These are phyloP conservation scores for Paracorniculantispora psalliotae DNA, from an alignment of 2,329 filamentous ascomycete species.

Conservation along the genomic window DNA sequence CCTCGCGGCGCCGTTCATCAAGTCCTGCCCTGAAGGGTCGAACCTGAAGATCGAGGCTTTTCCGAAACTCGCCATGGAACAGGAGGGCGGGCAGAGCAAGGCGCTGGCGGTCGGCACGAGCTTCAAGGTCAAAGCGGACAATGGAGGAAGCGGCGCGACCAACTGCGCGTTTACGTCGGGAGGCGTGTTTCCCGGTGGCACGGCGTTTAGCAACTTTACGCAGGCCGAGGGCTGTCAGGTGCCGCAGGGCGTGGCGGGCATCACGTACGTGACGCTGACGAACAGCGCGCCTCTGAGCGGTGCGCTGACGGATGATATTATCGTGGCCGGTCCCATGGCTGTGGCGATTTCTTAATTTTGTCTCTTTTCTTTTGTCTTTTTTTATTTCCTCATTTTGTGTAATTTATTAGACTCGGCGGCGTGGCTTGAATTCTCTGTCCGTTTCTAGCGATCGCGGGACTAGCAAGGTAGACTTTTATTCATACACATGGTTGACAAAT, in stretches of 20 bases:
- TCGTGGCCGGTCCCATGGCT: slow-evolving; percentile 60
- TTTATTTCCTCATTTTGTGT: neutral
- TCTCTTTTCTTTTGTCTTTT: neutral
- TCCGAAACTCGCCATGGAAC: slow-evolving; percentile 38
- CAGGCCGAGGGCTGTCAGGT: slow-evolving; percentile 51
- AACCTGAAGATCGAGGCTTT: slow-evolving; percentile 61
- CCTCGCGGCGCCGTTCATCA: slow-evolving; percentile 60
- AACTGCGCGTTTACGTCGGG: slow-evolving; percentile 66
- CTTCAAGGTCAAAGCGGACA: slow-evolving; percentile 30
- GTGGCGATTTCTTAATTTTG: slow-evolving; percentile 44
- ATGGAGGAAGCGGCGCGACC: slow-evolving; percentile 48
- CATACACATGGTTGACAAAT: neutral
- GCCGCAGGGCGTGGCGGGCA: slow-evolving; percentile 56
- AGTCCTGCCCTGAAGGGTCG: slow-evolving; percentile 43
- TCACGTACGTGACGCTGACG: slow-evolving; percentile 64
- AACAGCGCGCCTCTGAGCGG: slow-evolving; percentile 46
- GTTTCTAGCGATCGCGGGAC: neutral
- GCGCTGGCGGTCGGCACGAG: slow-evolving; percentile 32
- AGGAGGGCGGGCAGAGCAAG: slow-evolving; percentile 22
- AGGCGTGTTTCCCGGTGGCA: slow-evolving; percentile 49
- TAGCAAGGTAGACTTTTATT: slow-evolving; percentile 2
- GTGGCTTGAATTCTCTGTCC: neutral
- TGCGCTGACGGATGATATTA: slow-evolving; percentile 55
- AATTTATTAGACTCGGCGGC: neutral
- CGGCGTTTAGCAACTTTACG: slow-evolving; percentile 54